Conservation (phyloP, 306 rosid genomes). For the Vachellia pachyceras region DNA sequence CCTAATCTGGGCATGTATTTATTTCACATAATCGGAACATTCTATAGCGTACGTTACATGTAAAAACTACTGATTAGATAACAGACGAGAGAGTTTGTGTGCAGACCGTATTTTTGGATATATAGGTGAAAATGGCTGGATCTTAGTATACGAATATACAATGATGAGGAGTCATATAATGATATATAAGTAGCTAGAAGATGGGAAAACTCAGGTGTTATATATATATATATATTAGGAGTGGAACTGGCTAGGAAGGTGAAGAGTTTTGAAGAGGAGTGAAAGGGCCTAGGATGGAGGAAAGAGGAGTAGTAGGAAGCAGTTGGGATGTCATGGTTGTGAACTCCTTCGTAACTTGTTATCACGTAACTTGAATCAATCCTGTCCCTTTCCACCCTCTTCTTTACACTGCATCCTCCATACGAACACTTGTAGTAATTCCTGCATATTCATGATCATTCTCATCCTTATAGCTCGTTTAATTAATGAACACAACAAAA, state of each 20-base stretch:
- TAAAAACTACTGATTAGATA: too few relatives aligned
- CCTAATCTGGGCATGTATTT: not conserved
- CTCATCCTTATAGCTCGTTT: not conserved
- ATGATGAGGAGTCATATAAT: not conserved
- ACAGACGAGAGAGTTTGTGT: too few relatives aligned
- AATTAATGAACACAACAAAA: not conserved
- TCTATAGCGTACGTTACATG: not conserved
- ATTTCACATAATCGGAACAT: not conserved
- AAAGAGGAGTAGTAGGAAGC: constrained; percentile 40
- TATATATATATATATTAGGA: not conserved
- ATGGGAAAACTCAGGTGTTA: not conserved
- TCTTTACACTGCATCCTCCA: constrained; percentile 79
- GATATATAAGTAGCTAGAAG: not conserved
- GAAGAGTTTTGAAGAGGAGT: constrained; percentile 9
- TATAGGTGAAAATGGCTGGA: too few relatives aligned
- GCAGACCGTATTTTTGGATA: too few relatives aligned
- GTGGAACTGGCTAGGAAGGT: not conserved
- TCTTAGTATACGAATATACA: not conserved
- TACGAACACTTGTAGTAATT: constrained; percentile 85
- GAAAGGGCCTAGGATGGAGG: constrained; percentile 22
- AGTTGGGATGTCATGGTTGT: constrained; percentile 75
- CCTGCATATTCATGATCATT: constrained; percentile 44
- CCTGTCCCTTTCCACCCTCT: constrained; percentile 83
- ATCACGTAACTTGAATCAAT: constrained; percentile 76
- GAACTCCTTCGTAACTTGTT: constrained; percentile 80